These are phyloP conservation scores for Cyclotella atomus DNA, from an alignment of 108 stramenopile genomes.

Conservation along the genomic window DNA sequence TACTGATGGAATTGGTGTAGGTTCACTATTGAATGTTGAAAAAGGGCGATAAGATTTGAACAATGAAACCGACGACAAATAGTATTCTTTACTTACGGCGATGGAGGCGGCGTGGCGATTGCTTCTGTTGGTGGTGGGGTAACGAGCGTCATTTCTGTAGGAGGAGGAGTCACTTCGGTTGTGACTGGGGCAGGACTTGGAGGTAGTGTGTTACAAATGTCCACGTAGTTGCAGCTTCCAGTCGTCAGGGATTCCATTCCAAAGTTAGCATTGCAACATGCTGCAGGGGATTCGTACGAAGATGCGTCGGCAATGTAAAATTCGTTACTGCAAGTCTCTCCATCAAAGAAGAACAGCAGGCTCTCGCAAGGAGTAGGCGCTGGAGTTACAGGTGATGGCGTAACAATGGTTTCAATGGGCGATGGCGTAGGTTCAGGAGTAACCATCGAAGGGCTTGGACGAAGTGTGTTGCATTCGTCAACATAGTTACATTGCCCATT, in stretches of 20 bases:
- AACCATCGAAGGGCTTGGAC: not conserved
- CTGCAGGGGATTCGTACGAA: not conserved
- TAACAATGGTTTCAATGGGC: too few relatives aligned
- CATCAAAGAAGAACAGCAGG: not conserved
- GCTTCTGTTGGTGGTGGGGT: not conserved
- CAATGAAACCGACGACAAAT: not conserved
- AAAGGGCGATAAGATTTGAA: not conserved
- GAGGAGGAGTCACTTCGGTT: not conserved
- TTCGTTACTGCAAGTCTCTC: conserved; percentile 3
- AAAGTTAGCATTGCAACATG: not conserved
- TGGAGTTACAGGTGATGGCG: not conserved
- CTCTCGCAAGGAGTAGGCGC: conserved; percentile 7
- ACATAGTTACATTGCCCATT: not conserved
- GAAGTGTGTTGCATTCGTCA: not conserved
- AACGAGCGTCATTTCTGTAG: not conserved
- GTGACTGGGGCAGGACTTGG: not conserved
- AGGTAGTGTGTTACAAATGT: conserved; percentile 3
- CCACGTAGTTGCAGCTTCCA: not conserved
- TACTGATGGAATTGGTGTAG: not conserved
- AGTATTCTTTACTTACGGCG: not conserved
- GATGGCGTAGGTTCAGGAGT: not conserved
- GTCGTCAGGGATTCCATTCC: not conserved
- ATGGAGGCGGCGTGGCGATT: not conserved
- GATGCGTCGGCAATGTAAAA: conserved; percentile 4
- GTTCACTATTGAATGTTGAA: not conserved